Percentiles rank a stretch among this genome's conserved stretches.
These are phyloP conservation scores for Podaxis sp. DNA, from an alignment of 768 basidiomycete species.

Conservation along the genomic window DNA sequence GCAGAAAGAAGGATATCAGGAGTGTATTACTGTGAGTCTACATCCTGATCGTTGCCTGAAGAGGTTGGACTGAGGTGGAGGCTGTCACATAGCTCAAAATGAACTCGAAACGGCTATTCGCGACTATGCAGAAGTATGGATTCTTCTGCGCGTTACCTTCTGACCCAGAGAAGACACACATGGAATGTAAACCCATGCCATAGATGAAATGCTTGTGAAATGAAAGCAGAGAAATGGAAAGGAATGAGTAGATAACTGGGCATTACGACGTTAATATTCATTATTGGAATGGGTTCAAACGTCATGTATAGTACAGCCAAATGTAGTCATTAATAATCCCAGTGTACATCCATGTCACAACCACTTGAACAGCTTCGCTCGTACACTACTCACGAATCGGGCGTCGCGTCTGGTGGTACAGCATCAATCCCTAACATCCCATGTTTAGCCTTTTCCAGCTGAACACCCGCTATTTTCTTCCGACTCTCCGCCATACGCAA, in stretches of 20 bases:
- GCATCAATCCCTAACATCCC: conserved; percentile 64
- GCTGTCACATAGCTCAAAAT: conserved; percentile 48
- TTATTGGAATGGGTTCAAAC: neutral
- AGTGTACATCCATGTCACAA: neutral
- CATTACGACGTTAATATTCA: neutral
- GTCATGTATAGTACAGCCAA: conserved; percentile 2
- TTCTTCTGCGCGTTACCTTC: conserved; percentile 72
- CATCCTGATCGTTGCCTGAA: neutral
- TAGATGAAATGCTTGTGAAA: conserved; percentile 22
- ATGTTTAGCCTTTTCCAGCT: conserved; percentile 59
- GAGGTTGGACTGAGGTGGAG: neutral
- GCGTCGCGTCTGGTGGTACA: neutral
- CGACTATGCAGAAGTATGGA: conserved; percentile 72
- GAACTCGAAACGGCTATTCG: conserved; percentile 61
- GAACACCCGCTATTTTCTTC: conserved; percentile 54
- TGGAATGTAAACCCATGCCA: conserved; percentile 69
- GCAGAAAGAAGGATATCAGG: conserved; percentile 38
- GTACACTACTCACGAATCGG: neutral
- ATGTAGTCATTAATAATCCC: neutral
- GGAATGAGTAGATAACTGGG: neutral
- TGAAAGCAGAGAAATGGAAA: neutral
- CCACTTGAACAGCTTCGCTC: neutral
- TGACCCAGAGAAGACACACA: conserved; percentile 63
- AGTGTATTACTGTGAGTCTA: conserved; percentile 57
- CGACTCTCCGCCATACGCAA: conserved; percentile 57